These are phyloP conservation scores for Aristolochia californica DNA, from an alignment of 164 flowering plant species.

Conservation along the genomic window DNA sequence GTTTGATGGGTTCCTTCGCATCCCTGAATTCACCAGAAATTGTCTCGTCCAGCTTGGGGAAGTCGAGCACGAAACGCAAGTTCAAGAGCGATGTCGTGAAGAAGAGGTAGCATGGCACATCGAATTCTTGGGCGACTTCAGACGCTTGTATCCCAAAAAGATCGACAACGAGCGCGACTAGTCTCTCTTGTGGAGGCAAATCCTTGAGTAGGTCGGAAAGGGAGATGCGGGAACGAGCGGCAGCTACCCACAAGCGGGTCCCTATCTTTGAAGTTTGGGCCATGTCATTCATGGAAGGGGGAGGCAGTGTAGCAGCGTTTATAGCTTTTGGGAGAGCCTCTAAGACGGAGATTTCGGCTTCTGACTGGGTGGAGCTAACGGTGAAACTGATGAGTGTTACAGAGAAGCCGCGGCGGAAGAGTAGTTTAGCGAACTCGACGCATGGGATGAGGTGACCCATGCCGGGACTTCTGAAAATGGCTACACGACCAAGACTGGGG, in stretches of 20 bases:
- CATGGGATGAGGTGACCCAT: slow-evolving; percentile 45
- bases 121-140: slow-evolving; percentile 24
- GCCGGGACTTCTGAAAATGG: slow-evolving; percentile 26
- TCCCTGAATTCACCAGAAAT: slow-evolving; percentile 20
- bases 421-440: slow-evolving; percentile 27
- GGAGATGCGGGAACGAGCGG: slow-evolving; percentile 13
- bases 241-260: slow-evolving; percentile 10
- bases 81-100: slow-evolving; percentile 24
- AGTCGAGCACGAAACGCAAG: slow-evolving; percentile 17
- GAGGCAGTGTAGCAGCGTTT: slow-evolving; percentile 19
- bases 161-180: slow-evolving; percentile 29
- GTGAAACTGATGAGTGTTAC: slow-evolving; percentile 25
- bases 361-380: slow-evolving; percentile 9
- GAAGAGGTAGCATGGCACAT: slow-evolving; percentile 25
- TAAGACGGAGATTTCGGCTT: slow-evolving; percentile 14
- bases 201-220: slow-evolving; percentile 16
- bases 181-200: neutral
- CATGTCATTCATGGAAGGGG: slow-evolving; percentile 16
- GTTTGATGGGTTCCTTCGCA: slow-evolving; percentile 15
- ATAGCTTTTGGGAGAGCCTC: slow-evolving; percentile 17
- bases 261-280: slow-evolving; percentile 15
- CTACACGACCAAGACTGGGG: slow-evolving; percentile 9
- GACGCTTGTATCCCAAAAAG: slow-evolving; percentile 28
- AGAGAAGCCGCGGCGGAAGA: slow-evolving; percentile 16
- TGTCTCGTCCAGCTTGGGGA: slow-evolving; percentile 23